Conservation (phyloP, 768 basidiomycete genomes). For the Trametes cingulata region DNA sequence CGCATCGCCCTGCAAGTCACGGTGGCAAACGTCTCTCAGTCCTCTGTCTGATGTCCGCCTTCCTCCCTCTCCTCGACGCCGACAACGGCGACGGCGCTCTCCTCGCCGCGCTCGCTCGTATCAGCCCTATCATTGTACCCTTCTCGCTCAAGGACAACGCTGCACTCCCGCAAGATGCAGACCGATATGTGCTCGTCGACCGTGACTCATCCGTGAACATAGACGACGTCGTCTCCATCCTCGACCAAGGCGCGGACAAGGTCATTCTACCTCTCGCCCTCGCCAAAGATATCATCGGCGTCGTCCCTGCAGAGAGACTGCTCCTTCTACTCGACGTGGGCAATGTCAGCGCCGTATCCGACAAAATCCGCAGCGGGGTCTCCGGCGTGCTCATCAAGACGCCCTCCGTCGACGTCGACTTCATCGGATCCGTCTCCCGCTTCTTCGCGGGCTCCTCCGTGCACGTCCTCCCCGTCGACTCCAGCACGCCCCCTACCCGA, state of each 20-base stretch:
- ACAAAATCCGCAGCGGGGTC: constrained; percentile 69
- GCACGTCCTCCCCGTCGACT: constrained; percentile 53
- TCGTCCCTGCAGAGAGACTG: constrained; percentile 70
- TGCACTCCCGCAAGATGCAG: constrained; percentile 33
- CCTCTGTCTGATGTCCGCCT: constrained; percentile 30
- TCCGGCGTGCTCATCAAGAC: constrained; percentile 83
- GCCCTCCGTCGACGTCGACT: constrained; percentile 67
- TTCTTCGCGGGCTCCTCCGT: constrained; percentile 69
- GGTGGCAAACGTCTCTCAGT: background rate
- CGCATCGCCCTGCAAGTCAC: background rate
- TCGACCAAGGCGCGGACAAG: constrained; percentile 82
- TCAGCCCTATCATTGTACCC: constrained; percentile 74
- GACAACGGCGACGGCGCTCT: constrained; percentile 43
- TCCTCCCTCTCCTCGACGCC: constrained; percentile 55
- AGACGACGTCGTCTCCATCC: constrained; percentile 60
- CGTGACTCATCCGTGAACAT: constrained; percentile 43
- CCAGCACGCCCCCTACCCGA: constrained; percentile 53
- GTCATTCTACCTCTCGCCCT: constrained; percentile 71
- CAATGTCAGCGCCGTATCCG: constrained; percentile 72
- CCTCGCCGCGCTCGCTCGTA: constrained; percentile 62
- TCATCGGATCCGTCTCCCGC: constrained; percentile 73
- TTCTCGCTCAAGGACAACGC: constrained; percentile 29
- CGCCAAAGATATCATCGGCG: constrained; percentile 66
- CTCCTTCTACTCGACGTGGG: constrained; percentile 74
- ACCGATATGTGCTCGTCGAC: constrained; percentile 59